Percentiles rank a stretch among this genome's conserved stretches.
Conservation (phyloP, 371 early-diverging fungal species). For the Saksenaea oblongispora region DNA sequence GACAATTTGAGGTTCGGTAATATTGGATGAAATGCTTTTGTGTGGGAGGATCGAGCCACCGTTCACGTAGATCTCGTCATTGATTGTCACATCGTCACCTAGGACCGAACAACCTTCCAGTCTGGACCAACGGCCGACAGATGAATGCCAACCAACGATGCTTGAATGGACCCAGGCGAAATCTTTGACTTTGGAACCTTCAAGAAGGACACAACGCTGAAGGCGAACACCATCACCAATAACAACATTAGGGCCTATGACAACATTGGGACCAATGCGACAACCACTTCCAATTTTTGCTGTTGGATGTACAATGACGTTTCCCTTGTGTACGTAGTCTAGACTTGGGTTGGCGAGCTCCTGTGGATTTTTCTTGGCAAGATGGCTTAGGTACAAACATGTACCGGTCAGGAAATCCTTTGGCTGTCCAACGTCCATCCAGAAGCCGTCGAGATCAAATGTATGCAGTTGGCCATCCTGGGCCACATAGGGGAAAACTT, state of each 20-base stretch:
- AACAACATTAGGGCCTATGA: slow-evolving; percentile 89
- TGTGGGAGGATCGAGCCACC: slow-evolving; percentile 94
- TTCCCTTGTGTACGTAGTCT: slow-evolving; percentile 76
- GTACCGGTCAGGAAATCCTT: slow-evolving; percentile 97
- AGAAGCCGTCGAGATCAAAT: slow-evolving; percentile 96
- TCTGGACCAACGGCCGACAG: slow-evolving; percentile 91
- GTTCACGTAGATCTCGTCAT: slow-evolving; percentile 92
- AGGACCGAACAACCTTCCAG: slow-evolving; percentile 92
- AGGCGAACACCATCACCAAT: slow-evolving; percentile 96
- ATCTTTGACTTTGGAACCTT: slow-evolving; percentile 85
- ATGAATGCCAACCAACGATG: slow-evolving; percentile 98
- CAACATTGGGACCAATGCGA: slow-evolving; percentile 95
- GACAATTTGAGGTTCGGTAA: slow-evolving; percentile 92
- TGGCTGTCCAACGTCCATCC: slow-evolving; percentile 99
- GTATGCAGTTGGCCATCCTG: slow-evolving; percentile 81
- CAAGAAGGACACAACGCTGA: slow-evolving; percentile 88
- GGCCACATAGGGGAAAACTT: slow-evolving; percentile 96
- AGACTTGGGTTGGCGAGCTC: slow-evolving; percentile 59
- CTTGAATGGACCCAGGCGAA: slow-evolving; percentile 88
- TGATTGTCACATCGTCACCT: slow-evolving; percentile 93
- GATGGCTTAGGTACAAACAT: slow-evolving; percentile 86
- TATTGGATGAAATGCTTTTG: slow-evolving; percentile 83
- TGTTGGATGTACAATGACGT: slow-evolving; percentile 88
- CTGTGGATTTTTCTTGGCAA: slow-evolving; percentile 74
- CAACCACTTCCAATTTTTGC: slow-evolving; percentile 93